phyloP scores from a whole-genome alignment of 192 early-diverging fungal species.

The Coemansia sp. region DNA sequence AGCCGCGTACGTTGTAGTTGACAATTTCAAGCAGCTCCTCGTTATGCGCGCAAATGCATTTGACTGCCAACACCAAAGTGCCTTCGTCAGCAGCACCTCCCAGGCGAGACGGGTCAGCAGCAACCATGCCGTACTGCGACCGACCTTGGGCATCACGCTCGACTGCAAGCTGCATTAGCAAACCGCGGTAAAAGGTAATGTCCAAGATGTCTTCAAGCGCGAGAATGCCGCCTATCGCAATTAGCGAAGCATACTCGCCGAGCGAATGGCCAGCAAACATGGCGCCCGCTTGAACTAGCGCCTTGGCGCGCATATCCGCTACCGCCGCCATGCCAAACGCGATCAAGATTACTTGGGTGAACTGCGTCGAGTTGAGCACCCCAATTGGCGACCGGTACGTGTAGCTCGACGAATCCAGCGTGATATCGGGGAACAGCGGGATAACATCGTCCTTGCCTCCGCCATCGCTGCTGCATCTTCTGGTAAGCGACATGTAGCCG shows the following conservation, averaged over 20 bases:
- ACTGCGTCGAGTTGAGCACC: constrained; percentile 90
- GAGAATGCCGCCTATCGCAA: constrained; percentile 78
- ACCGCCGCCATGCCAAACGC: constrained; percentile 86
- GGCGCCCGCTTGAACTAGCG: constrained; percentile 76
- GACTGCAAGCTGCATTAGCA: constrained; percentile 96
- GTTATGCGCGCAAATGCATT: constrained; percentile 72
- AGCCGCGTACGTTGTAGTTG: constrained; percentile 94
- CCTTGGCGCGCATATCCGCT: constrained; percentile 85
- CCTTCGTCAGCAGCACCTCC: constrained; percentile 75
- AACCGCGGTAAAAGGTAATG: constrained; percentile 91
- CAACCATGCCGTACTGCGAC: constrained; percentile 93
- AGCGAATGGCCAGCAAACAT: constrained; percentile 93
- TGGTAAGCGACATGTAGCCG: constrained; percentile 63
- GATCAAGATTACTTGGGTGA: constrained; percentile 88
- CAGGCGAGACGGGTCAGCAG: constrained; percentile 87
- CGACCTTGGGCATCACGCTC: constrained; percentile 74
- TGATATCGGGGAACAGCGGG: constrained; percentile 59
- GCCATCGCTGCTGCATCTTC: neutral
- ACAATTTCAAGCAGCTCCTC: constrained; percentile 85
- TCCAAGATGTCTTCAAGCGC: constrained; percentile 83
- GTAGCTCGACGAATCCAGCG: constrained; percentile 69
- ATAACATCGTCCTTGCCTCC: neutral
- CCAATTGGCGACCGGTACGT: constrained; percentile 83
- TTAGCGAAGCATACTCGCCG: constrained; percentile 89
- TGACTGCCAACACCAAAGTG: constrained; percentile 67